A percentile compares a stretch with the other conserved stretches of the same genome.
Evolutionary conservation across 148 eudicot species (phyloP).

Genomic region (Selenicereus undatus): DNA sequence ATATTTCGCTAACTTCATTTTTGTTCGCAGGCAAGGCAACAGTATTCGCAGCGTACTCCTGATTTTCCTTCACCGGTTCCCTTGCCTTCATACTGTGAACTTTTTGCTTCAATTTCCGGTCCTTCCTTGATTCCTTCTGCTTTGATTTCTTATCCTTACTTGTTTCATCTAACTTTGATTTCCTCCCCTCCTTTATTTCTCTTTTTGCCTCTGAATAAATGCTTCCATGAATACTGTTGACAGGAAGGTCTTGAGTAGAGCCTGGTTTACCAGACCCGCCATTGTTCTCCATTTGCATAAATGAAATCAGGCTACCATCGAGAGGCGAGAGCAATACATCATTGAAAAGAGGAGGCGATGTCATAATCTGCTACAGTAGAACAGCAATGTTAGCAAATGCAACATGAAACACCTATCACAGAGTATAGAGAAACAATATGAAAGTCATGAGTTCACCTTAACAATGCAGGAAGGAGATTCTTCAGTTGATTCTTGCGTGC

Average conservation of each 20-base stretch:
- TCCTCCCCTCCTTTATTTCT: neutral
- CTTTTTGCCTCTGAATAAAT: neutral
- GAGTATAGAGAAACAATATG: neutral
- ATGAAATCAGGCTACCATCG: neutral
- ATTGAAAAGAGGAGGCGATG: neutral
- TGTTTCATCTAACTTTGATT: neutral
- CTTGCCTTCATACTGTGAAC: neutral
- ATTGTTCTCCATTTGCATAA: conserved; percentile 3
- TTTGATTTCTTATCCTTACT: neutral
- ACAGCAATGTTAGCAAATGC: conserved; percentile 10
- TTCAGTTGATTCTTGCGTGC: conserved; percentile 17
- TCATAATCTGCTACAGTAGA: conserved; percentile 22
- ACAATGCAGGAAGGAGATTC: conserved; percentile 41
- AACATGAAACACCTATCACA: conserved; percentile 10
- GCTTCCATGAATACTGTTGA: neutral
- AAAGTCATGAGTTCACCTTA: conserved; percentile 30
- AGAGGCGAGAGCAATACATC: conserved; percentile 1
- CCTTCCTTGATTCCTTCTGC: conserved; percentile 4
- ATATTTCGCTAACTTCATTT: neutral
- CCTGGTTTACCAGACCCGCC: neutral
- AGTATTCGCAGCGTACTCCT: neutral
- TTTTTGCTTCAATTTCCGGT: neutral
- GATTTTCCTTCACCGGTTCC: neutral
- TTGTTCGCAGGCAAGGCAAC: neutral
- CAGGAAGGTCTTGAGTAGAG: neutral